Percentiles rank a stretch among this genome's conserved stretches.
These are phyloP conservation scores for Verticillium nubilum DNA, from an alignment of 2,329 filamentous ascomycete genomes.

Conservation along the genomic window DNA sequence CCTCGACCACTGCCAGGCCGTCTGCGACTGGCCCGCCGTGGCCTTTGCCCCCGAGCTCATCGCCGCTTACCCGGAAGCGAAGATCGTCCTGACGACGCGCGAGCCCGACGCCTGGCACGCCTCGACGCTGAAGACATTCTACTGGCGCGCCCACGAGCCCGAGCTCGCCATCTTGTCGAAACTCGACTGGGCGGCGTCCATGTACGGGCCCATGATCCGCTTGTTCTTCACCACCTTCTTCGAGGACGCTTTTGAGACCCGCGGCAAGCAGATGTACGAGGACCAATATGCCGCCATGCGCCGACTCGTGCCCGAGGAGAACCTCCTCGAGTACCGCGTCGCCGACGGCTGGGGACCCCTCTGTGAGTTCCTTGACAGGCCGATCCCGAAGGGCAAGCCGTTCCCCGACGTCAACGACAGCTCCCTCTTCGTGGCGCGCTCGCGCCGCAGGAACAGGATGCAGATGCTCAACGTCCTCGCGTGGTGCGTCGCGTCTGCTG, in stretches of 20 bases:
- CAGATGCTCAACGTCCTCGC: not conserved
- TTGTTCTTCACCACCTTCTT: not conserved
- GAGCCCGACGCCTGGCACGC: slow-evolving; percentile 21
- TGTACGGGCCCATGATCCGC: not conserved
- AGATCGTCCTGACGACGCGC: slow-evolving; percentile 28
- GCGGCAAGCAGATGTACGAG: not conserved
- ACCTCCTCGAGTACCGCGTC: slow-evolving; percentile 27
- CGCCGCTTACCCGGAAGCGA: slow-evolving; percentile 34
- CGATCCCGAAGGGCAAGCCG: slow-evolving; percentile 20
- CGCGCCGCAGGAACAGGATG: not conserved
- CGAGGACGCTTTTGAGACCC: not conserved
- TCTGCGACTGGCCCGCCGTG: slow-evolving; percentile 29
- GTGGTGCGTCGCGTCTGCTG: not conserved
- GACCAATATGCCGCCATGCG: slow-evolving; percentile 7
- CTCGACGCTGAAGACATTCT: not conserved
- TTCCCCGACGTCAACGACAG: slow-evolving; percentile 28
- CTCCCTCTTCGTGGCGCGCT: not conserved
- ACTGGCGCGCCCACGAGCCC: not conserved
- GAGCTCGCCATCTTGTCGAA: not conserved
- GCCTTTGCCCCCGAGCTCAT: slow-evolving; percentile 31
- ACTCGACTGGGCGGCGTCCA: slow-evolving; percentile 1
- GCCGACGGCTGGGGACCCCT: slow-evolving; percentile 35
- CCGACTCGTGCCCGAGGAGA: slow-evolving; percentile 8
- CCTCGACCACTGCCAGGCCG: slow-evolving; percentile 19
- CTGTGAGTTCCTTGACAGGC: slow-evolving; percentile 31